Evolutionary conservation across 257 asterid species (phyloP).

Genomic region (Primulina huaijiensis): DNA sequence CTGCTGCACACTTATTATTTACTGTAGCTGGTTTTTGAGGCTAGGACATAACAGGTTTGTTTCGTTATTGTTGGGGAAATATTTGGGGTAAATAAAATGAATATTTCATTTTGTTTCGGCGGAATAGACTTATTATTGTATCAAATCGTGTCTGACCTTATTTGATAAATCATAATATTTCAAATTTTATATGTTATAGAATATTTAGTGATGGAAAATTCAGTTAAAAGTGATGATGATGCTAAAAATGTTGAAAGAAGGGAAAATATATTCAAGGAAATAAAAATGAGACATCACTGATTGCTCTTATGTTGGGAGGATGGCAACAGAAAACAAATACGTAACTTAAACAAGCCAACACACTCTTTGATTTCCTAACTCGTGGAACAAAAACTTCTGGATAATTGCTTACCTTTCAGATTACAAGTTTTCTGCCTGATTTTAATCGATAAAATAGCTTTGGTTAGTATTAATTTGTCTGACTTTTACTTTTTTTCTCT

Average conservation of each 20-base stretch:
- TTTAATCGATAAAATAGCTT: constrained; percentile 3
- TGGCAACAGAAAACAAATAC: neutral
- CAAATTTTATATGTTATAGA: too few relatives aligned
- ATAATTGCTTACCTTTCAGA: neutral
- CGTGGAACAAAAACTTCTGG: neutral
- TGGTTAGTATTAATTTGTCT: constrained; percentile 3
- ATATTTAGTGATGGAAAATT: neutral
- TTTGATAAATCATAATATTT: neutral
- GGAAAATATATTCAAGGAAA: neutral
- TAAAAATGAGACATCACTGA: neutral
- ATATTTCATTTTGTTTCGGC: neutral
- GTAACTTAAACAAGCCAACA: neutral
- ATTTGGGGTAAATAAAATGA: neutral
- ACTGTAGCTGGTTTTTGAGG: neutral
- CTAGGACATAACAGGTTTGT: neutral
- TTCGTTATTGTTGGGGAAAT: too few relatives aligned
- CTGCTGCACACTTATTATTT: neutral
- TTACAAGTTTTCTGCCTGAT: neutral
- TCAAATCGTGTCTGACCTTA: neutral
- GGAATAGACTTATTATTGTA: neutral
- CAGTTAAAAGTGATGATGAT: neutral
- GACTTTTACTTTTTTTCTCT: constrained; percentile 21
- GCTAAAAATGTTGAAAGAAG: neutral
- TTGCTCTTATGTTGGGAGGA: neutral
- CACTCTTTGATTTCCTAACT: constrained; percentile 1